These are phyloP conservation scores for Petunia axillaris DNA, from an alignment of 257 asterid genomes.

Conservation along the genomic window DNA sequence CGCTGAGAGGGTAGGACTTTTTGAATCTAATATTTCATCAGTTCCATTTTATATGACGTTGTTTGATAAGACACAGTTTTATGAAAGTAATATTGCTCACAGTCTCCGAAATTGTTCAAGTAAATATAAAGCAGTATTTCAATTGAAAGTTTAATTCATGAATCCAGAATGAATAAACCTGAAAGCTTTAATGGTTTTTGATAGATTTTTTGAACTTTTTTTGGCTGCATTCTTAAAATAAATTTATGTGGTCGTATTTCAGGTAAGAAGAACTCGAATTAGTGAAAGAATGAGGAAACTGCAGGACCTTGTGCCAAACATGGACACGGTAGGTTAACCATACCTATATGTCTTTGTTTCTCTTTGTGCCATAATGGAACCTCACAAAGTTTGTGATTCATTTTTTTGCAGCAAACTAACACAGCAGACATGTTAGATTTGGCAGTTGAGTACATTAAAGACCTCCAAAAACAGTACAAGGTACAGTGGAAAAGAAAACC, in stretches of 20 bases:
- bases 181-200: too few species aligned
- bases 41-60: background rate
- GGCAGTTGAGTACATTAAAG: conserved; percentile 83
- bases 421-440: conserved; percentile 91
- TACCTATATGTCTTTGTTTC: background rate
- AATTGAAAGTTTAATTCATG: background rate
- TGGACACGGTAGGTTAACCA: conserved; percentile 66
- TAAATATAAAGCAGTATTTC: background rate
- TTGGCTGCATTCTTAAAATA: too few species aligned
- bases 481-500: conserved; percentile 31
- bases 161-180: background rate
- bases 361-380: background rate
- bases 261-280: conserved; percentile 82
- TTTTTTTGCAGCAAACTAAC: conserved; percentile 74
- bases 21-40: background rate
- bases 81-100: too few species aligned
- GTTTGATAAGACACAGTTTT: too few species aligned
- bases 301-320: conserved; percentile 90
- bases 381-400: background rate
- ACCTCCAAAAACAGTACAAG: conserved; percentile 78
- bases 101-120: background rate
- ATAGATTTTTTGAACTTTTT: too few species aligned
- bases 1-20: conserved; percentile 74
- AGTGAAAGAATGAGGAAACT: conserved; percentile 90
- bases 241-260: conserved; percentile 5